These are phyloP conservation scores for Paxillus involutus DNA, from an alignment of 768 basidiomycete genomes.

Conservation along the genomic window DNA sequence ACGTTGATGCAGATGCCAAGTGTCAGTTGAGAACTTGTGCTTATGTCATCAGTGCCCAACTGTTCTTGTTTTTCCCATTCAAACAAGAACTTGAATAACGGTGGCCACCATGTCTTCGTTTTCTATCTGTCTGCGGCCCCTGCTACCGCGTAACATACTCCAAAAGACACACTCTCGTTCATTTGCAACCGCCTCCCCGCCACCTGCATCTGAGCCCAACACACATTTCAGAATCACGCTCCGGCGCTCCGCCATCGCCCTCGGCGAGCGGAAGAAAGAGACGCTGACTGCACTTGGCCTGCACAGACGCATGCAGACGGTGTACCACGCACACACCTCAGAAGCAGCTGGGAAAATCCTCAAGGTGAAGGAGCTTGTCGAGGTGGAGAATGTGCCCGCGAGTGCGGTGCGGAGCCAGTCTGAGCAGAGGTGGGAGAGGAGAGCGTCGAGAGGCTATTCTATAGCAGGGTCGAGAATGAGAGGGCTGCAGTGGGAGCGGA, in stretches of 20 bases:
- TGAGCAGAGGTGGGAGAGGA: conserved; percentile 66
- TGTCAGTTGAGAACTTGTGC: no score
- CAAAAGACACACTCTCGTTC: conserved; percentile 10
- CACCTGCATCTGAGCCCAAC: conserved; percentile 24
- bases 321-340: conserved; percentile 73
- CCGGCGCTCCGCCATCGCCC: conserved; percentile 81
- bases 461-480: conserved; percentile 42
- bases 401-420: conserved; percentile 66
- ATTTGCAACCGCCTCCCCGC: conserved; percentile 1
- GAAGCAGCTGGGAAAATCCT: conserved; percentile 86
- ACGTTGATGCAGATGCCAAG: no score
- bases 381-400: conserved; percentile 81
- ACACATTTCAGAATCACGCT: conserved; percentile 93
- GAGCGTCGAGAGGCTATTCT: conserved; percentile 66
- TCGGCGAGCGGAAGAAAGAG: conserved; percentile 66
- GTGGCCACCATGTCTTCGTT: conserved; percentile 10
- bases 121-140: conserved; percentile 1
- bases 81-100: no score
- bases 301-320: conserved; percentile 79
- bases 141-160: conserved; percentile 9
- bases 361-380: conserved; percentile 83
- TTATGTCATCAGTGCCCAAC: no score
- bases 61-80: no score
- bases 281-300: conserved; percentile 85
- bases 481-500: conserved; percentile 8